These are phyloP conservation scores for Solanum chiquidenum DNA, from an alignment of 257 asterid species.

Conservation along the genomic window DNA sequence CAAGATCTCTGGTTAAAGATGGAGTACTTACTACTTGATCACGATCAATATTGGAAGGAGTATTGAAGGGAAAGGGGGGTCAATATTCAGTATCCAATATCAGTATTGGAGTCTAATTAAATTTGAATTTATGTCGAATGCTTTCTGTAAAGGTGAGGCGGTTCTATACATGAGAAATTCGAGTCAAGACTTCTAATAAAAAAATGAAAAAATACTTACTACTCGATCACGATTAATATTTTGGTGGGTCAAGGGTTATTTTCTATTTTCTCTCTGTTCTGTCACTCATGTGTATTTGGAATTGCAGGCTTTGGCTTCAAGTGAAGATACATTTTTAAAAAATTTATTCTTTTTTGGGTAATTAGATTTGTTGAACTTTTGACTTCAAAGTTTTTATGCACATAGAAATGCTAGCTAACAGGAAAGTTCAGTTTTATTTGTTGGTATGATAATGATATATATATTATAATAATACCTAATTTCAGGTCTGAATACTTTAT, in stretches of 20 bases:
- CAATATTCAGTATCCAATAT: neutral
- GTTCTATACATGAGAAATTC: fast-evolving
- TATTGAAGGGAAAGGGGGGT: neutral
- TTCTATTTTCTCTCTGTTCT: neutral
- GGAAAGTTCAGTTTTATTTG: neutral
- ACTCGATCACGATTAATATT: fast-evolving
- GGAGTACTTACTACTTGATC: fast-evolving
- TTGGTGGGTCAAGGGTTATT: neutral
- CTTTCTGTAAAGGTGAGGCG: fast-evolving
- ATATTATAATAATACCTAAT: neutral
- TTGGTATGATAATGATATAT: neutral
- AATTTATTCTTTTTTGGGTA: neutral
- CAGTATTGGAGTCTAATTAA: fast-evolving
- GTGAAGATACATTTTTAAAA: neutral
- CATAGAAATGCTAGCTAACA: neutral
- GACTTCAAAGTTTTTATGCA: neutral
- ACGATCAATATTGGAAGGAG: neutral
- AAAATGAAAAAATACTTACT: fast-evolving
- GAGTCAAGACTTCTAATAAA: fast-evolving
- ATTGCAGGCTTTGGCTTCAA: neutral
- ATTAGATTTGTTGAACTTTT: neutral
- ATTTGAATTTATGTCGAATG: too few relatives aligned
- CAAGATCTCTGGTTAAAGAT: neutral
- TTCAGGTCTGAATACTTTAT: neutral
- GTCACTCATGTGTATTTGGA: neutral